phyloP scores from a whole-genome alignment of 2,329 filamentous ascomycete species.

The Verticillium klebahnii region DNA sequence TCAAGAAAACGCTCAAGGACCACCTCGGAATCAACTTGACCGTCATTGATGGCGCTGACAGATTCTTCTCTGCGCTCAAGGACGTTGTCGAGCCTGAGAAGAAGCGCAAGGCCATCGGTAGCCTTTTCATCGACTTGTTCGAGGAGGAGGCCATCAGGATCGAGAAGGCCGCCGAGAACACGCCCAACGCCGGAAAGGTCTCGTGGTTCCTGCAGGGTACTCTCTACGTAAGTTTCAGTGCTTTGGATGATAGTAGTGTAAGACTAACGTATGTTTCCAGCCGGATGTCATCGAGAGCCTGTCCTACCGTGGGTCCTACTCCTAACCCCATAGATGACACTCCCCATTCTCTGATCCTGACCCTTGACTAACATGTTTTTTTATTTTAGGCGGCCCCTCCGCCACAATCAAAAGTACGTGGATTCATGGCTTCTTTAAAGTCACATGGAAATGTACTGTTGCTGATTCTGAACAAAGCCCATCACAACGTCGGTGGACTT shows the following conservation, averaged over 20 bases:
- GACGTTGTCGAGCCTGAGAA: slow-evolving; percentile 76
- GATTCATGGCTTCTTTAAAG: too few relatives aligned
- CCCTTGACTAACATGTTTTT: slow-evolving; percentile 7
- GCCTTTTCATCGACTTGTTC: slow-evolving; percentile 39
- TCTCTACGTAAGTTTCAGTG: slow-evolving; percentile 37
- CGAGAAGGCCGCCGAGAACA: slow-evolving; percentile 64
- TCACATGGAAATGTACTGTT: background rate
- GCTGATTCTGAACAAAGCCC: slow-evolving; percentile 45
- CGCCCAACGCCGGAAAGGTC: slow-evolving; percentile 66
- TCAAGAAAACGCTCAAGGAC: slow-evolving; percentile 72
- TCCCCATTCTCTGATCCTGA: background rate
- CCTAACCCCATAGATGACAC: too few relatives aligned
- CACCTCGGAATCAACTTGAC: slow-evolving; percentile 89
- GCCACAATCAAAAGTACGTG: background rate
- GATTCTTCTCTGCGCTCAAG: slow-evolving; percentile 71
- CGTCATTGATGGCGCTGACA: slow-evolving; percentile 72
- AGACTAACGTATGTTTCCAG: background rate
- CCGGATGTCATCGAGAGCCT: slow-evolving; percentile 40
- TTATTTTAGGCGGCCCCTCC: background rate
- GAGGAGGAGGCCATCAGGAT: slow-evolving; percentile 40
- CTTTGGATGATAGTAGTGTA: background rate
- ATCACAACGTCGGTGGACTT: slow-evolving; percentile 41
- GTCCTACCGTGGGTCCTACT: slow-evolving; percentile 30
- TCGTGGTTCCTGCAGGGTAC: slow-evolving; percentile 87
- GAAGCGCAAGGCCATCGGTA: slow-evolving; percentile 89